Conservation (phyloP, 139 green algal genomes). For the Desmodesmus armatus region DNA sequence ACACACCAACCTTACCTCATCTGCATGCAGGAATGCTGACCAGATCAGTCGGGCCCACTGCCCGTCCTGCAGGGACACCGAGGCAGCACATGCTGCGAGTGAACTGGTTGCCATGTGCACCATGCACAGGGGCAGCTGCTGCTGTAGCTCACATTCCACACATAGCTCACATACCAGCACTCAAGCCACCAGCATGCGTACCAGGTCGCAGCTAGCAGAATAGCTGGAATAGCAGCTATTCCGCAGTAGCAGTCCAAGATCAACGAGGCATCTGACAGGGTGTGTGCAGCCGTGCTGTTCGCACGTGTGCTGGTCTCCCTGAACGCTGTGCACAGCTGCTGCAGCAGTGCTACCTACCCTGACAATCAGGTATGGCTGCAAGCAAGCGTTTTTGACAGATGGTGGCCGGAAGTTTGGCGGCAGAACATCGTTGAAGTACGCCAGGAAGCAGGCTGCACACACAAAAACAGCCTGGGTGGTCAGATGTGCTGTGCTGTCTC, state of each 20-base stretch:
- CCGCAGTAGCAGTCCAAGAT: background rate
- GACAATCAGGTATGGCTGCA: conserved; percentile 60
- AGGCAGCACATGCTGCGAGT: background rate
- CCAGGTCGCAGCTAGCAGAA: too few relatives aligned
- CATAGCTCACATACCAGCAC: background rate
- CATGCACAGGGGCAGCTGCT: background rate
- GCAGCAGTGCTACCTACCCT: conserved; percentile 35
- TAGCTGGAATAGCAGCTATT: too few relatives aligned
- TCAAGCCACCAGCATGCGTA: background rate
- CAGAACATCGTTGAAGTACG: conserved; percentile 50
- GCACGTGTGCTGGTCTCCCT: background rate
- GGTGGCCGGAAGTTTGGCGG: conserved; percentile 47
- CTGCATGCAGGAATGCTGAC: conserved; percentile 73
- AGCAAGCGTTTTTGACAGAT: conserved; percentile 41
- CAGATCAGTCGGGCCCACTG: conserved; percentile 73
- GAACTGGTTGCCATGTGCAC: background rate
- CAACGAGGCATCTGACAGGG: background rate
- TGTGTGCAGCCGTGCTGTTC: background rate
- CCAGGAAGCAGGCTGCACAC: conserved; percentile 7
- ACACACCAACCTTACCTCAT: conserved; percentile 55
- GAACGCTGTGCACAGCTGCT: background rate
- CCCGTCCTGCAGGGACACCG: conserved; percentile 43
- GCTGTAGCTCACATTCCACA: background rate
- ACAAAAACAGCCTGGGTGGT: background rate
- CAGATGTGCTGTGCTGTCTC: background rate